phyloP scores from a whole-genome alignment of 1,284 basidiomycete genomes.

The Ganoderma resinaceum region DNA sequence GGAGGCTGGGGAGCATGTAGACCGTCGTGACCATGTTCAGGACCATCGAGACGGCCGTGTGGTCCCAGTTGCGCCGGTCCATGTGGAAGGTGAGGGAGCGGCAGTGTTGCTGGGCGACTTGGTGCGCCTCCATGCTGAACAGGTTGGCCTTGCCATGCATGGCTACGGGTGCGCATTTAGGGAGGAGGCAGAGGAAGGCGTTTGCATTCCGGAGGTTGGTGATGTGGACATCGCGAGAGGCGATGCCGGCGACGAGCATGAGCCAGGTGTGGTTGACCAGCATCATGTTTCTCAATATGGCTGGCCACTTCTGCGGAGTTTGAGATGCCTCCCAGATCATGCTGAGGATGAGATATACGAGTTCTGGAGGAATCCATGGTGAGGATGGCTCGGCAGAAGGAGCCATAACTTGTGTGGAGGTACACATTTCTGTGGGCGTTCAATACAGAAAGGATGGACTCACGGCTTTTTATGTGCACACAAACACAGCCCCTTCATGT shows the following conservation, averaged over 20 bases:
- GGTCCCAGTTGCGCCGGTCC: slow-evolving; percentile 18
- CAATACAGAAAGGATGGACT: not conserved
- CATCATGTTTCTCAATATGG: slow-evolving; percentile 39
- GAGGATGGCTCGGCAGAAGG: slow-evolving; percentile 8
- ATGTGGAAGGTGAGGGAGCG: slow-evolving; percentile 41
- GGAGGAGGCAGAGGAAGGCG: slow-evolving; percentile 21
- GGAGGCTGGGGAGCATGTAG: slow-evolving; percentile 43
- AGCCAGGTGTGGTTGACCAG: slow-evolving; percentile 34
- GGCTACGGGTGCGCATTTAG: too few relatives aligned
- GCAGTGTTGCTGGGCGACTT: slow-evolving; percentile 6
- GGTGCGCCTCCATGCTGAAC: too few relatives aligned
- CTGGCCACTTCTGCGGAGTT: slow-evolving; percentile 38
- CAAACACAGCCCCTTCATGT: too few relatives aligned
- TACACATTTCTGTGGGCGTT: not conserved
- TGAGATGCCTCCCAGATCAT: slow-evolving; percentile 43
- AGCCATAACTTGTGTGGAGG: not conserved
- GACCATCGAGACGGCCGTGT: slow-evolving; percentile 32
- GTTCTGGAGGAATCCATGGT: slow-evolving; percentile 43
- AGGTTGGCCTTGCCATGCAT: too few relatives aligned
- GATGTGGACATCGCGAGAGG: slow-evolving; percentile 44
- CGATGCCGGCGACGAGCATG: slow-evolving; percentile 39
- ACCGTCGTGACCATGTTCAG: slow-evolving; percentile 38
- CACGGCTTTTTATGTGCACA: too few relatives aligned
- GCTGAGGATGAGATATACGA: slow-evolving; percentile 44
- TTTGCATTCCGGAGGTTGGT: slow-evolving; percentile 36